These are phyloP conservation scores for Torulaspora delbrueckii DNA, from an alignment of 805 yeast species.

Conservation along the genomic window DNA sequence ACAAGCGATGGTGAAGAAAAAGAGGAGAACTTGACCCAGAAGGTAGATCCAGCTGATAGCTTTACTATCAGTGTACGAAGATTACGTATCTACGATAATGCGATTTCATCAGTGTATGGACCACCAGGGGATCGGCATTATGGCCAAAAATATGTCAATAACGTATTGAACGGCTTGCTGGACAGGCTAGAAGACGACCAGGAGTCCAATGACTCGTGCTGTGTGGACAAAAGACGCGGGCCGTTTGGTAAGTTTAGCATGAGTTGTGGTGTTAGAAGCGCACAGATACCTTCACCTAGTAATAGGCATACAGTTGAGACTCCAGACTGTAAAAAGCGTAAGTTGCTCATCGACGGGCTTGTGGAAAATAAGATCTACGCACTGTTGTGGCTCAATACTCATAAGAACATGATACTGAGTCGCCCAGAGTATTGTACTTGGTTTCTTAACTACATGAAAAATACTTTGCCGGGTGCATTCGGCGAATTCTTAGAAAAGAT, in stretches of 20 bases:
- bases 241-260: slow-evolving; percentile 16
- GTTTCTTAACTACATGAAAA: slow-evolving; percentile 18
- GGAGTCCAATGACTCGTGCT: background rate
- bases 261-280: background rate
- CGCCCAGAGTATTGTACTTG: slow-evolving; percentile 16
- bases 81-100: slow-evolving; percentile 30
- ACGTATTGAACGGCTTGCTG: slow-evolving; percentile 17
- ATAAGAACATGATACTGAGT: slow-evolving; percentile 17
- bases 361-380: slow-evolving; percentile 14
- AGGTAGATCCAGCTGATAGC: background rate
- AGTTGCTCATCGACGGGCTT: slow-evolving; percentile 6
- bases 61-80: slow-evolving; percentile 33
- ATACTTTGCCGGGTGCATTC: slow-evolving; percentile 11
- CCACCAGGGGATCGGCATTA: slow-evolving; percentile 10
- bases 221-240: slow-evolving; percentile 11
- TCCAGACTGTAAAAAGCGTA: background rate
- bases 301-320: background rate
- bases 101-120: slow-evolving; percentile 24
- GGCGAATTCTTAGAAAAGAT: slow-evolving; percentile 9
- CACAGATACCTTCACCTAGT: slow-evolving; percentile 6
- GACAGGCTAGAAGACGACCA: slow-evolving; percentile 3
- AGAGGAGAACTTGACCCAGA: background rate
- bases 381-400: slow-evolving; percentile 16
- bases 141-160: slow-evolving; percentile 24
- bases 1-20: slow-evolving; percentile 4